These are phyloP conservation scores for Neofusicoccum ribis DNA, from an alignment of 2,329 filamentous ascomycete genomes.

Conservation along the genomic window DNA sequence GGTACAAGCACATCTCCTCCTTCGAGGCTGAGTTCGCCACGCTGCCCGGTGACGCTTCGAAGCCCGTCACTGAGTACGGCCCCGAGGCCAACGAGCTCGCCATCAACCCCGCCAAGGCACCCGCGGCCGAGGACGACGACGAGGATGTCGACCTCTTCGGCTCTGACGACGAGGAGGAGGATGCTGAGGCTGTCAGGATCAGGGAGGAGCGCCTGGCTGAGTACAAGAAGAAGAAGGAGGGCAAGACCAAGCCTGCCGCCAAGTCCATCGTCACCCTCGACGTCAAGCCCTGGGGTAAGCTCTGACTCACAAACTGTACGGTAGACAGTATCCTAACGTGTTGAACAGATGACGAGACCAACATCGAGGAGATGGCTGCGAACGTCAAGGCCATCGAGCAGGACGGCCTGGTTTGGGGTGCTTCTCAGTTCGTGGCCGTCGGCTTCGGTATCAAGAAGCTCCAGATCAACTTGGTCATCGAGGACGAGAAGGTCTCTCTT, in stretches of 20 bases:
- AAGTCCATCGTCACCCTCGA: constrained; percentile 97
- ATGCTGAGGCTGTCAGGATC: constrained; percentile 78
- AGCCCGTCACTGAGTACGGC: constrained; percentile 87
- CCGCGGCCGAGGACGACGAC: constrained; percentile 59
- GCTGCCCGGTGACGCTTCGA: constrained; percentile 86
- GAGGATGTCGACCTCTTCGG: constrained; percentile 93
- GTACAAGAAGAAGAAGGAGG: constrained; percentile 96
- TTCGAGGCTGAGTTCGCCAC: constrained; percentile 91
- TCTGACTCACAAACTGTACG: neutral
- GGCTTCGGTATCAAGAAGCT: constrained; percentile 99
- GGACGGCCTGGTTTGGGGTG: constrained; percentile 96
- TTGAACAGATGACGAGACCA: constrained; percentile 81
- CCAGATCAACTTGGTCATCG: constrained; percentile 95
- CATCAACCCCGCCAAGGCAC: constrained; percentile 82
- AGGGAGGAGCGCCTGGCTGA: constrained; percentile 88
- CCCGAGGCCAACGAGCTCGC: constrained; percentile 77
- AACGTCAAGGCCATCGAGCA: constrained; percentile 80
- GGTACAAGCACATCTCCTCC: constrained; percentile 98
- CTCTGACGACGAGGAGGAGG: constrained; percentile 90
- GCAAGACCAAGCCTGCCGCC: constrained; percentile 85
- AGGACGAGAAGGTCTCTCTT: constrained; percentile 92
- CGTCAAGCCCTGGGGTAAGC: constrained; percentile 98
- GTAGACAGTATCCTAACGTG: constrained; percentile 25
- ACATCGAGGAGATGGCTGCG: constrained; percentile 79
- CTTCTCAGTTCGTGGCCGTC: constrained; percentile 81